Evolutionary conservation across 495 filamentous ascomycete genomes (phyloP).

Genomic region (Tuber brumale): DNA sequence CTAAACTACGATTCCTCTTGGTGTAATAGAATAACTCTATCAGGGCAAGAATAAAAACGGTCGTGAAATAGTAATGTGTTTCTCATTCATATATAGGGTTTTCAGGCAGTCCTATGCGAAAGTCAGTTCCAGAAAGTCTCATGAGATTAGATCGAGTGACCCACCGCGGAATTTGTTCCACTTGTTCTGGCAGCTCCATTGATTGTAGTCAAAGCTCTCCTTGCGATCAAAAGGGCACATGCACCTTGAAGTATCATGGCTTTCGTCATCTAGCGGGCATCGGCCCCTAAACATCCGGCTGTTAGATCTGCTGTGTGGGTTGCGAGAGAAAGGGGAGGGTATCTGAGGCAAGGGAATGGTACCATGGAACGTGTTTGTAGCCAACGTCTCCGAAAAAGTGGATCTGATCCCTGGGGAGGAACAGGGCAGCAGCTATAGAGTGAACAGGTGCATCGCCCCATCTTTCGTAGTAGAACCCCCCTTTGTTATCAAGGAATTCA

Average conservation of each 20-base stretch:
- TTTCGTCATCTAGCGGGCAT: constrained; percentile 37
- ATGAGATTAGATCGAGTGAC: constrained; percentile 16
- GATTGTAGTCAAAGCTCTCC: constrained; percentile 36
- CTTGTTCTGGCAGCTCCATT: constrained; percentile 36
- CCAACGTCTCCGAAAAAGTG: constrained; percentile 54
- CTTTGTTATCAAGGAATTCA: constrained; percentile 46
- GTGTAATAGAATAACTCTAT: background rate
- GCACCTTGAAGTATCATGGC: constrained; percentile 33
- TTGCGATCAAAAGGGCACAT: constrained; percentile 35
- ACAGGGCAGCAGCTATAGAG: constrained; percentile 49
- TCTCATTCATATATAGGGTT: background rate
- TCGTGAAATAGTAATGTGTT: constrained; percentile 20
- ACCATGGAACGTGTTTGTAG: constrained; percentile 50
- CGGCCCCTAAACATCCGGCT: constrained; percentile 25
- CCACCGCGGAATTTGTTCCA: constrained; percentile 39
- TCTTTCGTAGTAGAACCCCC: constrained; percentile 54
- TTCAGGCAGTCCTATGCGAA: background rate
- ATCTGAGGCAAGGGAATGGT: constrained; percentile 43
- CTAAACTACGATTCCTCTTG: background rate
- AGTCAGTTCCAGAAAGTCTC: constrained; percentile 2
- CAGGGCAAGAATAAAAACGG: constrained; percentile 10
- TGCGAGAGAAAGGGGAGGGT: constrained; percentile 13
- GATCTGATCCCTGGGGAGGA: constrained; percentile 48
- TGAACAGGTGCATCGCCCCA: constrained; percentile 56
- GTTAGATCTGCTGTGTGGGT: background rate